Evolutionary conservation across 2,329 filamentous ascomycete genomes (phyloP).

Genomic region (Penicillium hesseltinei): DNA sequence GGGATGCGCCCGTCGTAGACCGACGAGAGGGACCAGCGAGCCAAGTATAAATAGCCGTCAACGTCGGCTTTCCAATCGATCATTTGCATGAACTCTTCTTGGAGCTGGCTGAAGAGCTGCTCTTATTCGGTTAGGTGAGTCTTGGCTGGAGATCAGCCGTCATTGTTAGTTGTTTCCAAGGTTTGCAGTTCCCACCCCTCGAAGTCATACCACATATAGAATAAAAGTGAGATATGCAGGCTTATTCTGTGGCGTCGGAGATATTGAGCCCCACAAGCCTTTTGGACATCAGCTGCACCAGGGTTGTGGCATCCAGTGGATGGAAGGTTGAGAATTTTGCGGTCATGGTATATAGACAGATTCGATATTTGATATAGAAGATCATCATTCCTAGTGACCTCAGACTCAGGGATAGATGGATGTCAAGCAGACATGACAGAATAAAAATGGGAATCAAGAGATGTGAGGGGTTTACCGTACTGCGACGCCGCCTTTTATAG

Average conservation of each 20-base stretch:
- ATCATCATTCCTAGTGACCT: neutral
- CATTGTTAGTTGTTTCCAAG: neutral
- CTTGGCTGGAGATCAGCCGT: too few species aligned
- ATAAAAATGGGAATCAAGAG: neutral
- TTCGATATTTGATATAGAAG: neutral
- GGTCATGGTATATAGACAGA: neutral
- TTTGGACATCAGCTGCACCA: neutral
- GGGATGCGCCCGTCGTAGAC: too few species aligned
- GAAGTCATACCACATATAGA: too few species aligned
- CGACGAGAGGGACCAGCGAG: too few species aligned
- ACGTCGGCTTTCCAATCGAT: too few species aligned
- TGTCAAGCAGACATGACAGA: neutral
- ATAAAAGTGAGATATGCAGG: neutral
- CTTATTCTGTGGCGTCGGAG: neutral
- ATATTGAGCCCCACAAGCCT: neutral
- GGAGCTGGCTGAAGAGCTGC: too few species aligned
- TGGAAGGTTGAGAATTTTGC: neutral
- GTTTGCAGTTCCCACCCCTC: neutral
- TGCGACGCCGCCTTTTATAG: neutral
- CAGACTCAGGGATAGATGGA: neutral
- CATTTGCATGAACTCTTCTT: too few species aligned
- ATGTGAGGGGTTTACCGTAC: neutral
- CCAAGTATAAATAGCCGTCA: too few species aligned
- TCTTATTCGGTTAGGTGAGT: too few species aligned
- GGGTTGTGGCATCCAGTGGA: neutral